Base-by-base conservation (phyloP, 2,329 filamentous ascomycete genomes). In the Fusarium musae region DNA sequence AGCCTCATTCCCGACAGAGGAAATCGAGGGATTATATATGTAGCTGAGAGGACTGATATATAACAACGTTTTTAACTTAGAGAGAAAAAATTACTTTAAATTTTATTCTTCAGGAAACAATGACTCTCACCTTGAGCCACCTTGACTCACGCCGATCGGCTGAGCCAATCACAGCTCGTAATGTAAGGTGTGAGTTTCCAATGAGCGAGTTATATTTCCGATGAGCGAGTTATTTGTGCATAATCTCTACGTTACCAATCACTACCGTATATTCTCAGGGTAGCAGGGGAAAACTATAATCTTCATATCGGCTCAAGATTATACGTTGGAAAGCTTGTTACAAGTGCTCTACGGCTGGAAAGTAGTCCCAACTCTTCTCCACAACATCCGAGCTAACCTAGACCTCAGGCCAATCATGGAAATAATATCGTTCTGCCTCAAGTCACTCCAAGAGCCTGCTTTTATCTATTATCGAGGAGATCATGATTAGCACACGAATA, bases 101-200 rank as follows among this genome's bases (percentile, higher is more conserved):
- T 11, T n/a, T n/a, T 3, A 32, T n/a, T 40, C 19, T 5, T 40
- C 4, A 6, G 15, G 9, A 19, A 10, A 37, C 9, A 19, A 9
- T 28, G 19, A 54, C 15, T 46, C 57, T 50, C 40, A 57, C 32
- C n/a, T 28, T 36, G 26, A 60, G 58, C 62, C 39, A 52, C 44
- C 28, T 78, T 78, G 76, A 78, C 75, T 78, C 76, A 78, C 75
- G 54, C 76, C 76, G 76, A 71, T 53, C 59, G 9, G 37, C 26
- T 43, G 26, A 36, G 43, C 26, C 11, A 28, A 47, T 19, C 9
- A 19, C 12, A 44, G 39, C 26, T 30, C 16, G 30, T 32, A 13
- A 17, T 4, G 15, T 9, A 6, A 54, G 19, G 19, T n/a, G 15
- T n/a, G 19, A 54, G 15, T 28, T 28, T 54, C 26, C 10, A n/a